Conservation (phyloP, 768 basidiomycete species). For the Rubroboletus pulcherrimus region DNA sequence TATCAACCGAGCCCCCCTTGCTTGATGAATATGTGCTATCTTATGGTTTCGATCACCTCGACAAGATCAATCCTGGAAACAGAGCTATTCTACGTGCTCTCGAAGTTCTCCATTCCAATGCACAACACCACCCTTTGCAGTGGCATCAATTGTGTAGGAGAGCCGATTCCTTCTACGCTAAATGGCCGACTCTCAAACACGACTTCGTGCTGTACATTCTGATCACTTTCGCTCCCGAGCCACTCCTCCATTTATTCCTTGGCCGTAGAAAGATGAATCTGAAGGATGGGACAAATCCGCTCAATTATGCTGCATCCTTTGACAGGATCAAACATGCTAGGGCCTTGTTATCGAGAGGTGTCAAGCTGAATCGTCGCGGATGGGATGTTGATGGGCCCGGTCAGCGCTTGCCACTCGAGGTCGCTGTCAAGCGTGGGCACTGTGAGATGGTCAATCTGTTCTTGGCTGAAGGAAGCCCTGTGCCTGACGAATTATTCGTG, state of each 20-base stretch:
- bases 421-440: background rate
- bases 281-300: conserved; percentile 4
- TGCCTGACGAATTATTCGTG: background rate
- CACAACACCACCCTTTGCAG: background rate
- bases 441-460: background rate
- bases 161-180: background rate
- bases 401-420: background rate
- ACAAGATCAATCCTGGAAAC: background rate
- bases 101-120: background rate
- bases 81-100: background rate
- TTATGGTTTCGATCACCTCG: background rate
- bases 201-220: background rate
- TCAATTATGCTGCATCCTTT: background rate
- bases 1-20: background rate
- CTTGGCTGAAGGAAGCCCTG: background rate
- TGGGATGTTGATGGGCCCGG: background rate
- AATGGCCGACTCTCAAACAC: background rate
- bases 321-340: background rate
- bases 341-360: background rate
- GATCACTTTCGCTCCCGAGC: background rate
- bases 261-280: too few species aligned
- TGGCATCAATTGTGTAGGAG: background rate
- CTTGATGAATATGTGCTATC: background rate
- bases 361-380: background rate
- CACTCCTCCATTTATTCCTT: background rate